Evolutionary conservation across 169 alveolate species (phyloP), one percentile per base, ranked within the genome.

Genomic region (Plasmodium yoelii): DNA sequence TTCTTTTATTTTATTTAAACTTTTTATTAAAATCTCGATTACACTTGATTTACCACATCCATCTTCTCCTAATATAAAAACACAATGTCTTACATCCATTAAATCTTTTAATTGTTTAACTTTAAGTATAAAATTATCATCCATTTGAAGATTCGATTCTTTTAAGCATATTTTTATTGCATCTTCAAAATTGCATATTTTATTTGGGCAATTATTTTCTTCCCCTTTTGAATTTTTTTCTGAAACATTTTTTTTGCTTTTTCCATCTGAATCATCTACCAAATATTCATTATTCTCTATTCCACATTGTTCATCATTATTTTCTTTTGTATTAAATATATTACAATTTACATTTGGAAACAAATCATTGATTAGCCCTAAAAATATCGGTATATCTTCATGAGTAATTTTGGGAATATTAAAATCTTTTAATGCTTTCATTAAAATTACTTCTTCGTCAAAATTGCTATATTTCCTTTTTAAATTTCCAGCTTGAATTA

Each of bases 341-440:
- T 67, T 71, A 42, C 80, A 67, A 34, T 82, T 34, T 1, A 82
- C 94, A 70, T 95, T 96, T 26, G 99, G 99, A 97, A 98, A 98
- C 28, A 98, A 93, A 94, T 98, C 99, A 61, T 96, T 94, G 70
- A 97, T 94, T 47, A 98, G 93, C 34, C 99, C 97, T 65, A 94
- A 92, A 97, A 98, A 98, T 73, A 98, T 96, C 12, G 97, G 97
- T 59, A 96, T 96, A 88, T 98, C 99, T 92, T 93, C 94, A 87
- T 92, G 90, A 5, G 94, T 95, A 69, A 96, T 96, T 94, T 98
- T 98, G 8, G 99, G 99, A 88, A 96, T 94, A 91, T 98, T 98
- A 93, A 98, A 97, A 94, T 98, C 99, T 92, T 98, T 95, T 86
- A 98, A 90, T 47, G 99, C 99, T 92, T 98, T 96, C 97, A 97